These are phyloP conservation scores for Tricholoma furcatifolium DNA, from an alignment of 768 basidiomycete species.

Conservation along the genomic window DNA sequence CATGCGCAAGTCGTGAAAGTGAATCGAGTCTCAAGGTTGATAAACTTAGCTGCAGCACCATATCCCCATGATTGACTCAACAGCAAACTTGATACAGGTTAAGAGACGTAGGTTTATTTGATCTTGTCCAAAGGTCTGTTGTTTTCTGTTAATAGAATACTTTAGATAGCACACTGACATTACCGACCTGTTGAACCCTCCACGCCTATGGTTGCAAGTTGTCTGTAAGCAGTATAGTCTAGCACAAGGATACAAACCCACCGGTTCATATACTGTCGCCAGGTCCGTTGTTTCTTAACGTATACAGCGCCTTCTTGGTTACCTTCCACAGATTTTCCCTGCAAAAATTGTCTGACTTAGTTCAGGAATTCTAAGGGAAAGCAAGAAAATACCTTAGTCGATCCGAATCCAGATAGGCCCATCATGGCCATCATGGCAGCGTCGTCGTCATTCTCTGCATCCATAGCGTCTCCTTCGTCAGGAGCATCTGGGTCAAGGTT, in stretches of 20 bases:
- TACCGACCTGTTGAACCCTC: constrained; percentile 78
- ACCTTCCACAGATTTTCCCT: constrained; percentile 81
- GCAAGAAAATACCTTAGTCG: constrained; percentile 69
- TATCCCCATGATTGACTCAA: not conserved
- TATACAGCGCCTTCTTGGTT: constrained; percentile 73
- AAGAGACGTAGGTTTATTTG: constrained; percentile 47
- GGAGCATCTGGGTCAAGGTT: constrained; percentile 42
- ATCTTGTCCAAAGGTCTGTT: constrained; percentile 91
- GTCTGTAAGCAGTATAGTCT: constrained; percentile 5
- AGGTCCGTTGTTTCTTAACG: constrained; percentile 83
- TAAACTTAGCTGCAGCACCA: constrained; percentile 17
- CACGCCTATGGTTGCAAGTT: constrained; percentile 50
- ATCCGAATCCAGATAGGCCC: constrained; percentile 86
- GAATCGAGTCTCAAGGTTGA: constrained; percentile 5
- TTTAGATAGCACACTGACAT: not conserved
- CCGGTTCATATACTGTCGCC: constrained; percentile 99
- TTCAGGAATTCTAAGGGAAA: not conserved
- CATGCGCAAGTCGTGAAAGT: constrained; percentile 15
- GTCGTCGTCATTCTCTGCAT: constrained; percentile 64
- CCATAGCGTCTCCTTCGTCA: constrained; percentile 48
- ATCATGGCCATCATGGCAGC: constrained; percentile 87
- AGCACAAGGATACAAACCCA: constrained; percentile 26
- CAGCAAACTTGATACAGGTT: not conserved
- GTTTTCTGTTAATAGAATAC: constrained; percentile 18
- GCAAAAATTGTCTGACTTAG: constrained; percentile 1